Evolutionary conservation across 1,284 basidiomycete genomes (phyloP).

Genomic region (Sphaerobolus stellatus): DNA sequence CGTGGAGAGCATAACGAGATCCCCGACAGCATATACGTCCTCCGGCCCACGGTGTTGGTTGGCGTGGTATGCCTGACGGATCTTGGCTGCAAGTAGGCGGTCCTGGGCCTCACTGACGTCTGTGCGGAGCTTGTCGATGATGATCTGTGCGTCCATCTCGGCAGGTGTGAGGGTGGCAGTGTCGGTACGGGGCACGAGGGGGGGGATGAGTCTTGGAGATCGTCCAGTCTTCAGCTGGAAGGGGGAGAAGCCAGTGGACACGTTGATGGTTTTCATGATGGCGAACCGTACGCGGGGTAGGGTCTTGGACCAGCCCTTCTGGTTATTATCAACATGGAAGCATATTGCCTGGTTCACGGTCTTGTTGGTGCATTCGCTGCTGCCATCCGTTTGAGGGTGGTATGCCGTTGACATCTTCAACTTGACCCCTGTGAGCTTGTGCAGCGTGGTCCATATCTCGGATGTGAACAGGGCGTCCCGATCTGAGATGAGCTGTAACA

Average conservation of each 20-base stretch:
- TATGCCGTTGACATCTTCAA: too few species aligned
- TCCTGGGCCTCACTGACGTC: too few species aligned
- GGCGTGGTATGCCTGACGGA: too few species aligned
- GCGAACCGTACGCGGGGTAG: neutral
- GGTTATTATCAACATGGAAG: neutral
- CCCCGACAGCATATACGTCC: too few species aligned
- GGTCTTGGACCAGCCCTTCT: neutral
- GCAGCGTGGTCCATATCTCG: too few species aligned
- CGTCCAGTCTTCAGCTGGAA: conserved; percentile 11
- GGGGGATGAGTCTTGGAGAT: conserved; percentile 13
- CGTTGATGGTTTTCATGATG: neutral
- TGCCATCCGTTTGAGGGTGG: conserved; percentile 21
- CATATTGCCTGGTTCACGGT: conserved; percentile 23
- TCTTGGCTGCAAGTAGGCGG: too few species aligned
- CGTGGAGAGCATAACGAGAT: too few species aligned
- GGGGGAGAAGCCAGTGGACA: conserved; percentile 10
- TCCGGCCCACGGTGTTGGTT: too few species aligned
- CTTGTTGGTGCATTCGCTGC: conserved; percentile 22
- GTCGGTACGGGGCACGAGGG: too few species aligned
- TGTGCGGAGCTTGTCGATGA: neutral
- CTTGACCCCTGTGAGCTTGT: too few species aligned
- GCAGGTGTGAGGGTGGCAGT: neutral
- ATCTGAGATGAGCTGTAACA: too few species aligned
- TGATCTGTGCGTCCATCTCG: neutral
- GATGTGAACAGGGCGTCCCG: too few species aligned